Percentiles rank a stretch among this genome's conserved stretches.
phyloP scores from a whole-genome alignment of 2,329 filamentous ascomycete genomes.

The Zymoseptoria pseudotritici region DNA sequence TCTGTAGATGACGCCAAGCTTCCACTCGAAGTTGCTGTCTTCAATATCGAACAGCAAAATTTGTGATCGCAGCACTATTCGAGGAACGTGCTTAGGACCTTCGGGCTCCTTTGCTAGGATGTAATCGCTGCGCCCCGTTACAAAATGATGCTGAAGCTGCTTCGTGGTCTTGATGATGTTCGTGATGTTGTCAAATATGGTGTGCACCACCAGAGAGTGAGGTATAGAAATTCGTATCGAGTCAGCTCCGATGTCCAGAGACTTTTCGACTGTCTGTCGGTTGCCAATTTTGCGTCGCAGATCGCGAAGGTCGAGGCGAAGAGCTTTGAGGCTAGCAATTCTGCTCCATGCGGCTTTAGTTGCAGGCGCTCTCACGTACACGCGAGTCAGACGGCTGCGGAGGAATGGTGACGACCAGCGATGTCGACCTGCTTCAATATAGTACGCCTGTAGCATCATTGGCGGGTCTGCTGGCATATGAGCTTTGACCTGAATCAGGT shows the following conservation, averaged over 20 bases:
- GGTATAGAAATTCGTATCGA: constrained; percentile 83
- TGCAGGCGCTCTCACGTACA: constrained; percentile 81
- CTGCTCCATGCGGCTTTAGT: constrained; percentile 80
- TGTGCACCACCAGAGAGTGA: constrained; percentile 82
- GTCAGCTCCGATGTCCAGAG: constrained; percentile 76
- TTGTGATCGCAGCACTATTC: constrained; percentile 72
- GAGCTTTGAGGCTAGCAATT: constrained; percentile 72
- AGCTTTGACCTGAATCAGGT: constrained; percentile 79
- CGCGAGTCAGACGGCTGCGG: constrained; percentile 65
- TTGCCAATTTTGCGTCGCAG: constrained; percentile 57
- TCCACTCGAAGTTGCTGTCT: constrained; percentile 96
- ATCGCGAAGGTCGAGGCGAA: constrained; percentile 73
- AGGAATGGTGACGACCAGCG: constrained; percentile 81
- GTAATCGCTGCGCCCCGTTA: constrained; percentile 79
- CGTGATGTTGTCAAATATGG: constrained; percentile 85
- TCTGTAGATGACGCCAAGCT: constrained; percentile 87
- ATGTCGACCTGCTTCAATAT: constrained; percentile 73
- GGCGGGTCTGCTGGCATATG: constrained; percentile 83
- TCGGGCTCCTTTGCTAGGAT: constrained; percentile 79
- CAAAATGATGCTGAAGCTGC: constrained; percentile 90
- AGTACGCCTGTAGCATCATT: constrained; percentile 82
- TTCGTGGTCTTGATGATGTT: constrained; percentile 81
- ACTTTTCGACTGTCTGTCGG: constrained; percentile 60
- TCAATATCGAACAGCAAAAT: constrained; percentile 86
- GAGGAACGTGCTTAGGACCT: constrained; percentile 77